Percentiles rank a stretch among this genome's conserved stretches.
Conservation (phyloP, 2,329 filamentous ascomycete species). For the Apiospora marii region DNA sequence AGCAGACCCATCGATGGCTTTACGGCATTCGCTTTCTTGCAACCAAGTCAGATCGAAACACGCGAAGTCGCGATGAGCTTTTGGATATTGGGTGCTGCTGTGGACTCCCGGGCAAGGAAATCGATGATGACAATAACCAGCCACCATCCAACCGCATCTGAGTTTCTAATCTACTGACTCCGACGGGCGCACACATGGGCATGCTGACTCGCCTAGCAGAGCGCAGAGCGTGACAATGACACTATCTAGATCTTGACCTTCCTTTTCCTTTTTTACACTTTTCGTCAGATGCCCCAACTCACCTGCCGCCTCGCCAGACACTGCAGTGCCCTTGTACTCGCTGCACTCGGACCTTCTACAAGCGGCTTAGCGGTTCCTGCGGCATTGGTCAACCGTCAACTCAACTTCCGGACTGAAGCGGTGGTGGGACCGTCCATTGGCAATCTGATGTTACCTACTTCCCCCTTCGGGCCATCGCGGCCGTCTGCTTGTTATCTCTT, state of each 20-base stretch:
- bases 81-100: neutral
- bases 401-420: constrained; percentile 4
- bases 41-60: neutral
- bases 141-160: neutral
- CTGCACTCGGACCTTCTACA: constrained; percentile 15
- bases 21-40: neutral
- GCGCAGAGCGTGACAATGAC: neutral
- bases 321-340: neutral
- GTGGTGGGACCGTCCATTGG: neutral
- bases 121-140: neutral
- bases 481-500: constrained; percentile 17
- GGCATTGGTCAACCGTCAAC: constrained; percentile 8
- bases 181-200: neutral
- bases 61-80: neutral
- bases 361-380: constrained; percentile 12
- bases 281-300: neutral
- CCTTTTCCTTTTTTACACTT: constrained; percentile 9
- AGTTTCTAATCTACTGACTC: neutral
- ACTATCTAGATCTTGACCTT: neutral
- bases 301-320: constrained; percentile 1
- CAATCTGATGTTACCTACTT: neutral
- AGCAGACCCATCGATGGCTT: neutral
- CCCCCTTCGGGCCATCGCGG: neutral
- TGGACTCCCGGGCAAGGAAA: neutral
- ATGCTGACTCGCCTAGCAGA: constrained; percentile 8